Base-by-base conservation (phyloP, 1,284 basidiomycete species). In the Leccinum variabile region DNA sequence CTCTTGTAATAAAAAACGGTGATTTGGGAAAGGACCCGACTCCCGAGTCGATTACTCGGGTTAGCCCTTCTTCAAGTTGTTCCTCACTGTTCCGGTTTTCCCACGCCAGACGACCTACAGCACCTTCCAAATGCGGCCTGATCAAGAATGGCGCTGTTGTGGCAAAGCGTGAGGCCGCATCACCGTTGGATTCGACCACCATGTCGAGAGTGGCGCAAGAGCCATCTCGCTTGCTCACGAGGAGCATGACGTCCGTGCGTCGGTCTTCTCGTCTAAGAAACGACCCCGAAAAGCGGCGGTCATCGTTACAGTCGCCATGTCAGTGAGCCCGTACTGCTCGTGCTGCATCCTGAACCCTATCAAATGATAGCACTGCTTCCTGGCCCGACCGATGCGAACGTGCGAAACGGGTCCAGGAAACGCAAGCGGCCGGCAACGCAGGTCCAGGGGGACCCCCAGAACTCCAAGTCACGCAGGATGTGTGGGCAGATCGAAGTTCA, bases 51-150 rank as follows among this genome's bases (percentile, higher is more conserved):
- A 50, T 50, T 50, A 50, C 16, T 44, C 44, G 44, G 52, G 16
- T 35, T 30, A 9, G 13, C n/a, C 28, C 16, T 28, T 28, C 25
- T 28, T 28, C 25, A 28, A 28, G 25, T 28, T 28, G 18, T 14
- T 57, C 28, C 28, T 22, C 28, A 28, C 18, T 54, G 16, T 16
- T 8, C 10, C 28, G 28, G 3, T 0, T 35, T 66, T 73, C 71
- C 68, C 70, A 74, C 70, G 67, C 30, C 7, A 33, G 52, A 39
- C 61, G 58, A 28, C 69, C 55, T 57, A 76, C 75, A 70, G 68
- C 14, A 76, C 75, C 68, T 73, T 75, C 71, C 70, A 72, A 76
- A 76, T 65, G 1, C 11, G 68, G 72, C 28, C 56, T 9, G 52
- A 64, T 65, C 69, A 62, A 61, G 61, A 59, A 33, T 18, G 1